Base-by-base conservation (phyloP, 208 protist genomes). In the Crithidia acanthocephali region DNA sequence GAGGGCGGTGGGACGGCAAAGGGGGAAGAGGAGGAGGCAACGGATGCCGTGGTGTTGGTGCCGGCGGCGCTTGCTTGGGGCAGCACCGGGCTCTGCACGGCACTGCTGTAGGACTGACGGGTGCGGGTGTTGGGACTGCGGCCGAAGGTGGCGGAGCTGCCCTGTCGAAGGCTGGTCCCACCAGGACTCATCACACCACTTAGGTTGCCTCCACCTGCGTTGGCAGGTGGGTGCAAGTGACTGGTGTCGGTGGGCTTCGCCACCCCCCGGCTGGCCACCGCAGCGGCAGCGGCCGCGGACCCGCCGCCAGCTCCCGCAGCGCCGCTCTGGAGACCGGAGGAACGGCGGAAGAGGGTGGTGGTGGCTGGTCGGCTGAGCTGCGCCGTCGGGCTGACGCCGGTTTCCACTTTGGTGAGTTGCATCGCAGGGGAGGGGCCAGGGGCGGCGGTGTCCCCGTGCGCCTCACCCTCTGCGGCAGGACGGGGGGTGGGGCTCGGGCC, bases 81-180 rank as follows among this genome's bases (percentile, higher is more conserved):
- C 23, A 55, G 18, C 32, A 68, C 35, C 0, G 62, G 50, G 50
- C 62, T 68, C 48, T 68, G 62, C 33, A 22, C 48, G 8, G 42
- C 32, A 23, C 48, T 68, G 10, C 69, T 37, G 50, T 62, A 47
- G 51, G 69, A 57, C 28, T 56, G 59, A 5, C 69, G 52, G 18
- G 32, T 52, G 22, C 50, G 69, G n/a, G 52, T 42, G 44, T 75
- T 68, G 22, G 70, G 70, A 44, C 69, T 67, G 47, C 68, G 48
- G 27, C 44, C 37, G n/a, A 47, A 23, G 30, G 50, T 25, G 35
- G 59, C 27, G 9, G 50, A 0, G 50, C 20, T 68, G n/a, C 51
- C 7, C 25, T 53, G 59, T 22, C 61, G 33, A 22, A 68, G 16
- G 0, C 42, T 44, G 5, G 52, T 57, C 22, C 48, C 68, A 48